Percentiles rank a stretch among this genome's conserved stretches.
These are phyloP conservation scores for Saccharomycopsis lassenensis DNA, from an alignment of 805 yeast species.

Conservation along the genomic window DNA sequence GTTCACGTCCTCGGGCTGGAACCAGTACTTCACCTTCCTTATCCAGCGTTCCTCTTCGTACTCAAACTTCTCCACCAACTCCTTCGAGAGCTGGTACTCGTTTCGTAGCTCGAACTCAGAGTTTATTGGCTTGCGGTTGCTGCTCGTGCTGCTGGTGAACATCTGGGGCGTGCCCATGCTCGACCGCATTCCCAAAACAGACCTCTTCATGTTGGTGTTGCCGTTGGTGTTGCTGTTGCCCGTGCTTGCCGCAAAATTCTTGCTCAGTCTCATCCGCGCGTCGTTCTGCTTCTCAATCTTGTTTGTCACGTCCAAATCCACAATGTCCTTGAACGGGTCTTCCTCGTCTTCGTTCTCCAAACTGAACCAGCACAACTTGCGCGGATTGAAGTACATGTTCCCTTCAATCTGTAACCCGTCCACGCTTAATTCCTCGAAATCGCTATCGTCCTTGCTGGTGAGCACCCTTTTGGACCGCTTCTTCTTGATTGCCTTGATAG, in stretches of 20 bases:
- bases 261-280: no score
- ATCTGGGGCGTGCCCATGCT: background rate
- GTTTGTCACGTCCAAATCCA: slow-evolving; percentile 12
- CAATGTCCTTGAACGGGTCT: slow-evolving; percentile 17
- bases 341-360: slow-evolving; percentile 12
- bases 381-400: slow-evolving; percentile 18
- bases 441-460: slow-evolving; percentile 13
- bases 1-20: slow-evolving; percentile 17
- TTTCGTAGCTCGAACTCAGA: slow-evolving; percentile 19
- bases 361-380: slow-evolving; percentile 17
- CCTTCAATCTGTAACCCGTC: slow-evolving; percentile 18
- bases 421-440: slow-evolving; percentile 14
- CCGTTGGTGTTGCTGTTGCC: slow-evolving; percentile 6
- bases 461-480: slow-evolving; percentile 1
- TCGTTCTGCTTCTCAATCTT: background rate
- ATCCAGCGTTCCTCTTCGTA: slow-evolving; percentile 27
- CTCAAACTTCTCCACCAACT: slow-evolving; percentile 20
- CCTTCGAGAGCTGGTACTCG: slow-evolving; percentile 24
- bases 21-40: slow-evolving; percentile 26
- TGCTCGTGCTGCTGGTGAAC: background rate
- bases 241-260: no score
- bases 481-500: slow-evolving; percentile 7
- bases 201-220: slow-evolving; percentile 1
- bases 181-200: background rate
- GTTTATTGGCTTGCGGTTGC: background rate